Conservation (phyloP, 257 asterid species). For the Prunella vulgaris region DNA sequence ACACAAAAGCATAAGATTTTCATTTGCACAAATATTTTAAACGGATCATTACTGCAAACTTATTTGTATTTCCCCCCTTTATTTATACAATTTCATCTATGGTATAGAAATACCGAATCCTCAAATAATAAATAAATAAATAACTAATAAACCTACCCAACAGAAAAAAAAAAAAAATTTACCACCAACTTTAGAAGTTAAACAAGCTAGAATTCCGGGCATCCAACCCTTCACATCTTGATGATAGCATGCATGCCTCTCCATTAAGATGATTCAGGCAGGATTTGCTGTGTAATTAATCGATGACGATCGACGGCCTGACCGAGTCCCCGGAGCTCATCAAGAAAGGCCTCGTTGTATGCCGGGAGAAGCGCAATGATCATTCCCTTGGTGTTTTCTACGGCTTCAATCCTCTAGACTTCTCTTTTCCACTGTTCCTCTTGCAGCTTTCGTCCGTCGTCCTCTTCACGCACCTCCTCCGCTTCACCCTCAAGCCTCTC, state of each 20-base stretch:
- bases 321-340: constrained; percentile 16
- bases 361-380: constrained; percentile 17
- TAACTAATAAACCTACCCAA: not conserved
- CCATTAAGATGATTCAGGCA: not conserved
- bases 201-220: not conserved
- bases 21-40: too few species aligned
- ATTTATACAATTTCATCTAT: too few species aligned
- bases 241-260: not conserved
- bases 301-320: not conserved
- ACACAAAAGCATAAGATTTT: too few species aligned
- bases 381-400: constrained; percentile 65
- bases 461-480: constrained; percentile 34
- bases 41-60: too few species aligned
- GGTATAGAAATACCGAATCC: too few species aligned
- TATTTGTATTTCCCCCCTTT: too few species aligned
- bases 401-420: constrained; percentile 63
- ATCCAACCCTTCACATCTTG: not conserved
- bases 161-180: not conserved
- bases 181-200: not conserved
- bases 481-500: constrained; percentile 62
- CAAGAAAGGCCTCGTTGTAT: constrained; percentile 28
- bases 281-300: not conserved
- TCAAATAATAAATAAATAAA: too few species aligned
- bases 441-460: constrained; percentile 34
- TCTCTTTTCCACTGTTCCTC: constrained; percentile 50